phyloP scores from a whole-genome alignment of 2,329 filamentous ascomycete species.

The Cercospora zeina region DNA sequence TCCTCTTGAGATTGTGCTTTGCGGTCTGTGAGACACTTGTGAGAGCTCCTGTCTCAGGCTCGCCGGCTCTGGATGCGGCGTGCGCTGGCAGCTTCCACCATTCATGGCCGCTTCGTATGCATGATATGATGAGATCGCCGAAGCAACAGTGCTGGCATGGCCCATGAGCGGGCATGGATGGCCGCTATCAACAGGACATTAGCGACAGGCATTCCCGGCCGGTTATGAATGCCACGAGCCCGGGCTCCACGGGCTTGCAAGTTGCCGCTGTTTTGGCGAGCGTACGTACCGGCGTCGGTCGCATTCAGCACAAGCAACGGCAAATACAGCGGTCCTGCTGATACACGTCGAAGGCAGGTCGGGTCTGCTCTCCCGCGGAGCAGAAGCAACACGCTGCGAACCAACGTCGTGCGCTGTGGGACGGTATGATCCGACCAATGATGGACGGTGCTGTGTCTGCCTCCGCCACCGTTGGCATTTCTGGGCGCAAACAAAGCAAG shows the following conservation, averaged over 20 bases:
- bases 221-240: background rate
- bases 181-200: background rate
- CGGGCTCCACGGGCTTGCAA: background rate
- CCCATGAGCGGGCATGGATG: too few relatives aligned
- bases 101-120: too few relatives aligned
- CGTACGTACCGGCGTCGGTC: background rate
- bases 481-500: background rate
- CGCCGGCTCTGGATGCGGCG: too few relatives aligned
- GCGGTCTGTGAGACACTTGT: too few relatives aligned
- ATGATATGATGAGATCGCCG: too few relatives aligned
- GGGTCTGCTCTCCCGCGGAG: background rate
- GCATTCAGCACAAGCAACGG: background rate
- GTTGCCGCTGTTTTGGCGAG: background rate
- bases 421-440: constrained; percentile 2
- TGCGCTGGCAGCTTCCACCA: too few relatives aligned
- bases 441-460: background rate
- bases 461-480: background rate
- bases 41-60: too few relatives aligned
- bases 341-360: background rate
- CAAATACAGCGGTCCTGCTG: background rate
- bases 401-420: too few relatives aligned
- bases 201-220: background rate
- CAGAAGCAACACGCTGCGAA: background rate
- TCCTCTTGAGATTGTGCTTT: too few relatives aligned
- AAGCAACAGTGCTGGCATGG: too few relatives aligned